Evolutionary conservation across 116 monocot species (phyloP).

Genomic region (Dioscorea cayenensis): DNA sequence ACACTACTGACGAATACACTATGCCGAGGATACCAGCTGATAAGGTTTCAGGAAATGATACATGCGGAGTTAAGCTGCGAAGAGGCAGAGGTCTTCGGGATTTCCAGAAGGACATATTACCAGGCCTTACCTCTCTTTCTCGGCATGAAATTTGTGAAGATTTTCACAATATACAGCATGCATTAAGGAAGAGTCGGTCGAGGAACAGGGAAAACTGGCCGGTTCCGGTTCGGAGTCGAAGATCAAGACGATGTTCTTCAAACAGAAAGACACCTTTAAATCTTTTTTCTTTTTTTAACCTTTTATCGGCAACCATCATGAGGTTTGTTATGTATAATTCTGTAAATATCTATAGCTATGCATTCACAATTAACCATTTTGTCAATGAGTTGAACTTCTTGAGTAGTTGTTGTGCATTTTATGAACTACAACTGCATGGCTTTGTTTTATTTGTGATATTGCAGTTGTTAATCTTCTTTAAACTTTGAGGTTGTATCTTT

Average conservation of each 20-base stretch:
- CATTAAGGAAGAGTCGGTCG: conserved; percentile 29
- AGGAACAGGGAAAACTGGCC: conserved; percentile 19
- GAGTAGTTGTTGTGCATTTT: not conserved
- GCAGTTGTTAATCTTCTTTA: not conserved
- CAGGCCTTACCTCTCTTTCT: conserved; percentile 68
- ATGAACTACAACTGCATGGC: not conserved
- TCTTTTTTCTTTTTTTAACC: too few species aligned
- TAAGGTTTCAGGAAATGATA: conserved; percentile 3
- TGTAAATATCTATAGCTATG: too few species aligned
- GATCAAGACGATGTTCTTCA: conserved; percentile 20
- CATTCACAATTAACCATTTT: conserved; percentile 1
- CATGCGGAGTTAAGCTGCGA: conserved; percentile 33
- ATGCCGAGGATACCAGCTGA: conserved; percentile 1
- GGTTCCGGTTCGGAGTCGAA: conserved; percentile 25
- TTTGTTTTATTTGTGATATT: not conserved
- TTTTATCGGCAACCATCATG: too few species aligned
- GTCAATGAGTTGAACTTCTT: not conserved
- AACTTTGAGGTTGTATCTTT: too few species aligned
- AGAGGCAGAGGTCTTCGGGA: conserved; percentile 60
- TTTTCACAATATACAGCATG: conserved; percentile 53
- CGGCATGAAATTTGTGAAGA: conserved; percentile 88
- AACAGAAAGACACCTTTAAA: not conserved
- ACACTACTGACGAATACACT: conserved; percentile 17
- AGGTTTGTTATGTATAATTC: too few species aligned
- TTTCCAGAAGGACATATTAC: conserved; percentile 81